phyloP scores from a whole-genome alignment of 2,329 filamentous ascomycete genomes.

The Alternaria arborescens region DNA sequence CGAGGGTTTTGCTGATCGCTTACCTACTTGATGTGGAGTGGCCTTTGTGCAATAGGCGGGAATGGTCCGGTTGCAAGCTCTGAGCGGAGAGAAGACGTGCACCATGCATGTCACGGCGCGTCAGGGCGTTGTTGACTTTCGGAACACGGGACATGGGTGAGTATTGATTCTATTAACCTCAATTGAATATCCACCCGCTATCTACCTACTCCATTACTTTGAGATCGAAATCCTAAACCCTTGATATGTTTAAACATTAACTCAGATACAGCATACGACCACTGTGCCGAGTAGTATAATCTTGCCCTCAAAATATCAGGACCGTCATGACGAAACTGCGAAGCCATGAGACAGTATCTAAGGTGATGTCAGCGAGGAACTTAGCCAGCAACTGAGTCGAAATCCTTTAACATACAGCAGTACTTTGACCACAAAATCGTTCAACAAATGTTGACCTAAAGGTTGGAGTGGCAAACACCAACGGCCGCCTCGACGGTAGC shows the following conservation, averaged over 20 bases:
- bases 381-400: neutral
- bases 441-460: neutral
- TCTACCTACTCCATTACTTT: neutral
- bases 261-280: neutral
- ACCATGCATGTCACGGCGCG: slow-evolving; percentile 11
- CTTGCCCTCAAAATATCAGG: neutral
- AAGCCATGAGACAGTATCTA: neutral
- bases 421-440: neutral
- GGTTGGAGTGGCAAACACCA: neutral
- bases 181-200: neutral
- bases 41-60: slow-evolving; percentile 8
- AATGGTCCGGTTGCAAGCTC: slow-evolving; percentile 3
- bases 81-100: neutral
- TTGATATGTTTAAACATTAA: neutral
- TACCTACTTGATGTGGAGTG: neutral
- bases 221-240: neutral
- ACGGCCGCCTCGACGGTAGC: neutral
- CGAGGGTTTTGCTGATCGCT: slow-evolving; percentile 9
- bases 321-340: neutral
- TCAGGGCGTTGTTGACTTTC: neutral
- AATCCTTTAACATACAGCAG: neutral
- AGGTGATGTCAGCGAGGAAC: neutral
- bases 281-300: neutral
- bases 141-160: neutral
- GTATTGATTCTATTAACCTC: neutral